Evolutionary conservation across 371 early-diverging fungal species (phyloP), one percentile per base, ranked within the genome.

Genomic region (Phascolomyces articulosus): DNA sequence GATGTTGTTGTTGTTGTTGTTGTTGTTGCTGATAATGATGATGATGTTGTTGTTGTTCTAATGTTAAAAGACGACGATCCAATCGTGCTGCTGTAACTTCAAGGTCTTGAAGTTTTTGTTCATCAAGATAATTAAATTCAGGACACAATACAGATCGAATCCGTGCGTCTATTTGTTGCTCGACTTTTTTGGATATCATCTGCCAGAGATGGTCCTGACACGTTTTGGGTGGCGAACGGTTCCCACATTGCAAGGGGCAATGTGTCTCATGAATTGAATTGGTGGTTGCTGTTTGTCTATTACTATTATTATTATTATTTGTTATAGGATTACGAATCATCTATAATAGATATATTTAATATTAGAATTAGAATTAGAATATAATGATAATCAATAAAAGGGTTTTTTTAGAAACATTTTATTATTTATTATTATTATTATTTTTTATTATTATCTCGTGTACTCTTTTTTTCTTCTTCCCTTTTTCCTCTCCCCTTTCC

Each of bases 141-240:
- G 10, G 8, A 38, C 44, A 26, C 40, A 26, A 24, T 21, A n/a
- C n/a, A 21, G 61, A 51, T 61, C 61, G 31, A 61, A 59, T 27
- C 9, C 44, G 59, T 26, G 59, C 2, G 13, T 59, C 59, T 23
- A 59, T 28, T 44, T 41, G 44, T 24, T 61, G 49, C 29, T 61
- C 61, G 20, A 61, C 38, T 20, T 38, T 48, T 20, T 48, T 51
- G 10, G 51, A 27, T 21, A 61, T 24, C 29, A 34, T 61, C 18
- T 61, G 47, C 61, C 61, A 61, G 41, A 58, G 16, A n/a, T 20
- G 44, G 31, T 58, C 58, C 44, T 38, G 40, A 23, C 55, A 55
- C 47, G 16, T 47, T 47, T 47, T 1, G 4, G 47, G 47, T 47
- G 47, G 16, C 16, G 47, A 47, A 47, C 47, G 0, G 47, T 47